Evolutionary conservation across 805 yeast genomes (phyloP).

Genomic region (Teunomyces kruisii): DNA sequence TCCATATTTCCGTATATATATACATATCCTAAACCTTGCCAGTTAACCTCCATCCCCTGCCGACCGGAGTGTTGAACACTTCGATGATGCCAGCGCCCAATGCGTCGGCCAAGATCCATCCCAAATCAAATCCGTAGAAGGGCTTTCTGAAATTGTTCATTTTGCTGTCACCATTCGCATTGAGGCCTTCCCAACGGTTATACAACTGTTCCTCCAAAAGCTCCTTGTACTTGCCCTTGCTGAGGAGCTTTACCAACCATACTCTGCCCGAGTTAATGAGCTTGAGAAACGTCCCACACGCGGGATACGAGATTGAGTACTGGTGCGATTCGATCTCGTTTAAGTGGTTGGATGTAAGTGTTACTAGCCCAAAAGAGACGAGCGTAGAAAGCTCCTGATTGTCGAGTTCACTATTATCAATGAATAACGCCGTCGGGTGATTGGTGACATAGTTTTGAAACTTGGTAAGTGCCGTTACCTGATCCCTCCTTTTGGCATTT

Average conservation of each 20-base stretch:
- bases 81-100: constrained; percentile 54
- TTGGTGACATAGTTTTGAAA: constrained; percentile 19
- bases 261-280: constrained; percentile 44
- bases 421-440: constrained; percentile 29
- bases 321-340: constrained; percentile 39
- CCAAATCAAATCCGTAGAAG: constrained; percentile 49
- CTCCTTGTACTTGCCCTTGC: constrained; percentile 41
- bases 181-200: constrained; percentile 46
- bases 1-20: not conserved
- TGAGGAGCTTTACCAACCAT: constrained; percentile 42
- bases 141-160: constrained; percentile 46
- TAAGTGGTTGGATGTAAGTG: constrained; percentile 45
- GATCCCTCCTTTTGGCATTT: constrained; percentile 7
- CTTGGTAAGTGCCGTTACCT: constrained; percentile 18
- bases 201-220: constrained; percentile 40
- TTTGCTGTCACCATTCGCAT: constrained; percentile 21
- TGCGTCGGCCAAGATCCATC: constrained; percentile 52
- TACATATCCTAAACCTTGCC: constrained; percentile 37
- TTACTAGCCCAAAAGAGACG: constrained; percentile 42
- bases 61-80: constrained; percentile 53
- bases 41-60: constrained; percentile 58
- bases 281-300: constrained; percentile 49
- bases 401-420: constrained; percentile 19
- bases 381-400: constrained; percentile 29
- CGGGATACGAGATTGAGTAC: constrained; percentile 48